phyloP scores from a whole-genome alignment of 139 green algal species.

The Picocystis salinarum region DNA sequence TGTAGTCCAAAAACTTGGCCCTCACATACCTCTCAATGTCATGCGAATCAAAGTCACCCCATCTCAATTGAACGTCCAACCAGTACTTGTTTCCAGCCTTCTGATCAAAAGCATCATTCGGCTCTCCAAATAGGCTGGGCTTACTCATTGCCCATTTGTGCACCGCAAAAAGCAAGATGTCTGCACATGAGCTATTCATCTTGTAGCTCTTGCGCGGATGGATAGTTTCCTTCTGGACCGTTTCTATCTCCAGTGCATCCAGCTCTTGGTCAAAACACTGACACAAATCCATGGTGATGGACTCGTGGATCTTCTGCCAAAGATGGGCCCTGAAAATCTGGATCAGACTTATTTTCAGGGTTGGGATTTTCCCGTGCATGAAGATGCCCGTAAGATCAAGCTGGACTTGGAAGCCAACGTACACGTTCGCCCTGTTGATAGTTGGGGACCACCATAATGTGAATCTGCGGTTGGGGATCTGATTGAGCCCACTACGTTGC shows the following conservation, averaged over 20 bases:
- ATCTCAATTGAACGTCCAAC: slow-evolving; percentile 79
- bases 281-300: slow-evolving; percentile 76
- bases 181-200: slow-evolving; percentile 90
- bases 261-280: slow-evolving; percentile 95
- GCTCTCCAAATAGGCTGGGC: slow-evolving; percentile 82
- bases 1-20: slow-evolving; percentile 99
- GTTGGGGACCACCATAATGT: slow-evolving; percentile 98
- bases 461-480: slow-evolving; percentile 99
- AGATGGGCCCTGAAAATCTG: slow-evolving; percentile 99
- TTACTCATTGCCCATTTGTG: slow-evolving; percentile 93
- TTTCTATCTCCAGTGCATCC: slow-evolving; percentile 98
- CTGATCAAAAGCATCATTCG: slow-evolving; percentile 81
- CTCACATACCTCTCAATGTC: slow-evolving; percentile 97
- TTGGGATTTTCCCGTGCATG: slow-evolving; percentile 99
- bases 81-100: slow-evolving; percentile 98
- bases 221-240: slow-evolving; percentile 99
- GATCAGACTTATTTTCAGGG: slow-evolving; percentile 98
- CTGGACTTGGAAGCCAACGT: slow-evolving; percentile 98
- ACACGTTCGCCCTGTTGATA: slow-evolving; percentile 99
- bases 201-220: slow-evolving; percentile 99
- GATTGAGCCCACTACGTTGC: slow-evolving; percentile 88
- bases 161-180: slow-evolving; percentile 94
- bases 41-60: slow-evolving; percentile 96
- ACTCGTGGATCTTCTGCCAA: slow-evolving; percentile 99
- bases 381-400: slow-evolving; percentile 99